Conservation (phyloP, 495 filamentous ascomycete genomes). For the Acidomyces sp. region DNA sequence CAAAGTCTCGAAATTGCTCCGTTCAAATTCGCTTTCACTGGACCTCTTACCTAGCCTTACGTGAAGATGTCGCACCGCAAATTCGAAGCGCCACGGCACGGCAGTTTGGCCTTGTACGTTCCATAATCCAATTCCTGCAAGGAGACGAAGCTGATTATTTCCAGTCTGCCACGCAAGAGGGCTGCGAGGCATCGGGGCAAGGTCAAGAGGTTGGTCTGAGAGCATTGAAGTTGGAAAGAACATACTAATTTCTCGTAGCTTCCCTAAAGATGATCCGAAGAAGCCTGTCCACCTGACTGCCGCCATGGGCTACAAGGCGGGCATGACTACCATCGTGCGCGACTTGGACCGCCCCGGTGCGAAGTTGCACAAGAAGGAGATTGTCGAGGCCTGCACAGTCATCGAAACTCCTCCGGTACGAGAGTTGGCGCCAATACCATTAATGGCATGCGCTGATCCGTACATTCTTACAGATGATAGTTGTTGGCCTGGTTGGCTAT, state of each 20-base stretch:
- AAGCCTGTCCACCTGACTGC: conserved; percentile 98
- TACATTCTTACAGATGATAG: conserved; percentile 65
- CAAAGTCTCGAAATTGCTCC: too few species aligned
- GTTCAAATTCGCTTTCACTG: too few species aligned
- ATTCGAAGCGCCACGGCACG: conserved; percentile 83
- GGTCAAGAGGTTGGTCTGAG: conserved; percentile 74
- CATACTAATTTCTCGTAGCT: too few species aligned
- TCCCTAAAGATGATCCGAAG: conserved; percentile 99
- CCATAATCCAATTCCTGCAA: too few species aligned
- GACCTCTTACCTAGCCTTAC: background rate
- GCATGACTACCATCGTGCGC: conserved; percentile 99
- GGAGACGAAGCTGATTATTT: too few species aligned
- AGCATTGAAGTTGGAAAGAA: conserved; percentile 15
- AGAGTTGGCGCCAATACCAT: conserved; percentile 21
- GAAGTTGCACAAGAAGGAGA: conserved; percentile 99
- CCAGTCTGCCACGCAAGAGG: conserved; percentile 96
- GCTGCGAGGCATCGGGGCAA: conserved; percentile 92
- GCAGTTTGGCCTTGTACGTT: conserved; percentile 91
- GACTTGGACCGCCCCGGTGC: conserved; percentile 98
- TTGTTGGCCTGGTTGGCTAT: conserved; percentile 98
- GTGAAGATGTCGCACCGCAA: conserved; percentile 18
- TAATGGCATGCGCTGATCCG: conserved; percentile 37
- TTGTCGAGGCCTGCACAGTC: conserved; percentile 97
- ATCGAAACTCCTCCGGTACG: conserved; percentile 99
- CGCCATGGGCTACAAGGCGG: conserved; percentile 99